phyloP scores from a whole-genome alignment of 352 stramenopile species.

The Pythium rishiriense region DNA sequence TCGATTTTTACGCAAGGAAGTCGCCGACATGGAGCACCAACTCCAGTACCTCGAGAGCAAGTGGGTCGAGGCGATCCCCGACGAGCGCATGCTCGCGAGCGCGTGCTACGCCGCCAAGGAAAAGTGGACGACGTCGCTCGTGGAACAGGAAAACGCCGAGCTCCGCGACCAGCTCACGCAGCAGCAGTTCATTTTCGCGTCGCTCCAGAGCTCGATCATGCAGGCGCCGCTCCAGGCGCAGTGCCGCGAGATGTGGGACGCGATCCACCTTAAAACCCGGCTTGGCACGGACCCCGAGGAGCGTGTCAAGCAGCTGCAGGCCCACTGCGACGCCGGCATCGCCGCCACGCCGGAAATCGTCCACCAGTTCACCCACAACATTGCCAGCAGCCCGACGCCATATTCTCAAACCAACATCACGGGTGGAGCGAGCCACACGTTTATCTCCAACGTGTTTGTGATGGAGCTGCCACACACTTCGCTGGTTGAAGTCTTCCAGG shows the following conservation, averaged over 20 bases:
- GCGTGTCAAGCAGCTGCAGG: conserved; percentile 37
- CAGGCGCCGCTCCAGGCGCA: conserved; percentile 55
- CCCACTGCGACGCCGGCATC: conserved; percentile 39
- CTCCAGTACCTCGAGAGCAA: conserved; percentile 42
- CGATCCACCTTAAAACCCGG: conserved; percentile 39
- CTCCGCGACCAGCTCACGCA: conserved; percentile 61
- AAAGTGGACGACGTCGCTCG: conserved; percentile 52
- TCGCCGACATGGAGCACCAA: conserved; percentile 40
- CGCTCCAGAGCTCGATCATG: conserved; percentile 51
- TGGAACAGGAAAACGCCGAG: conserved; percentile 49
- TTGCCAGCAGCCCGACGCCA: conserved; percentile 36
- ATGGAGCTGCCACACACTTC: conserved; percentile 45
- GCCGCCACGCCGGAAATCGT: conserved; percentile 37
- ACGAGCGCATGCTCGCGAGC: conserved; percentile 31
- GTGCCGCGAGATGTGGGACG: conserved; percentile 50
- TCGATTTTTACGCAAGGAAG: conserved; percentile 45
- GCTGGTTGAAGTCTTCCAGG: conserved; percentile 34
- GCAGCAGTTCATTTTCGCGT: conserved; percentile 66
- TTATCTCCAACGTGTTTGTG: conserved; percentile 52
- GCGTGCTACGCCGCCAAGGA: conserved; percentile 51
- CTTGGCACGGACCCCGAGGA: conserved; percentile 24
- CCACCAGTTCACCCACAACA: conserved; percentile 38
- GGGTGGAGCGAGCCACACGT: conserved; percentile 45
- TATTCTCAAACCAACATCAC: conserved; percentile 68
- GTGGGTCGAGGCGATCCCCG: conserved; percentile 43